phyloP scores from a whole-genome alignment of 345 rosid genomes.

The Eucalyptus leucophloia region DNA sequence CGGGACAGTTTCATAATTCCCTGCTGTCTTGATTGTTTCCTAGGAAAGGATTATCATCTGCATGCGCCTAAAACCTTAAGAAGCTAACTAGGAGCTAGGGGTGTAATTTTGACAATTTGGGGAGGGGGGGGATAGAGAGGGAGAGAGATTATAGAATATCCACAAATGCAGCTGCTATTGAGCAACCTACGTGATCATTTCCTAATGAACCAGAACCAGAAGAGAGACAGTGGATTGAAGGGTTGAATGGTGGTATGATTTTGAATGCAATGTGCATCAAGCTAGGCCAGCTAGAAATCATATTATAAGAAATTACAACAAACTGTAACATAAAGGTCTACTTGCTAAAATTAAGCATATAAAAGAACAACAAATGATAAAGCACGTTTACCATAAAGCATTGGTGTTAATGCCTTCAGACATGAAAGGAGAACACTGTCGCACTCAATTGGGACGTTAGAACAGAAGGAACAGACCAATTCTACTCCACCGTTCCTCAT shows the following conservation, averaged over 20 bases:
- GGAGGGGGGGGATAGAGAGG: not conserved
- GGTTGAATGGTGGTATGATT: not conserved
- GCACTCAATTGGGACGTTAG: slow-evolving; percentile 25
- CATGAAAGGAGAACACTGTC: slow-evolving; percentile 25
- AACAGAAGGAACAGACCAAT: slow-evolving; percentile 44
- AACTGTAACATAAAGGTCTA: not conserved
- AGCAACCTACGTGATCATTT: not conserved
- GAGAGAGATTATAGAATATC: not conserved
- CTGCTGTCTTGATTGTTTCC: not conserved
- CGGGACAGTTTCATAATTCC: not conserved
- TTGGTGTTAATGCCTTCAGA: slow-evolving; percentile 39
- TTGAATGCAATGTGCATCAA: not conserved
- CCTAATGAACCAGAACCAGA: not conserved
- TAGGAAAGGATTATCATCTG: not conserved
- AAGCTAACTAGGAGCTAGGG: not conserved
- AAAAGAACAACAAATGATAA: not conserved
- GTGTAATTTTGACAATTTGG: not conserved
- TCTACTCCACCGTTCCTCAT: slow-evolving; percentile 62
- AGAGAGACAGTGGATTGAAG: not conserved
- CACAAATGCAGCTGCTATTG: not conserved
- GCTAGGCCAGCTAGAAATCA: not conserved
- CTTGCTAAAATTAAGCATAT: not conserved
- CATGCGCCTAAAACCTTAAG: not conserved
- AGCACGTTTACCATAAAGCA: slow-evolving; percentile 45
- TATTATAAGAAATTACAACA: not conserved